Percentiles rank a stretch among this genome's conserved stretches.
These are phyloP conservation scores for Penicillium coffeae DNA, from an alignment of 495 filamentous ascomycete species.

Conservation along the genomic window DNA sequence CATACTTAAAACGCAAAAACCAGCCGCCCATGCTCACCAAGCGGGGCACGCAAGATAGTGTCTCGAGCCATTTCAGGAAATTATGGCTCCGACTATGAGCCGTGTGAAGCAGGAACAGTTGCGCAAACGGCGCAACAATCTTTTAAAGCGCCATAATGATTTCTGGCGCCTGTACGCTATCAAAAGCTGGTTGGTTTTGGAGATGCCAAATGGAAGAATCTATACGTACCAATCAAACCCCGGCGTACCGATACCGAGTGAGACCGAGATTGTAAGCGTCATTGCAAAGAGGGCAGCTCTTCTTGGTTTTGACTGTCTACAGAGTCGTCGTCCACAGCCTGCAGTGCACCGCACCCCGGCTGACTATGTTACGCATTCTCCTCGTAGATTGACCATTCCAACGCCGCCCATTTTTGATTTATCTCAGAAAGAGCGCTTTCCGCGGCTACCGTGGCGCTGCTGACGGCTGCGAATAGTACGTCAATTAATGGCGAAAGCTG, in stretches of 20 bases:
- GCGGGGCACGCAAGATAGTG: neutral
- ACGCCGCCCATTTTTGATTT: neutral
- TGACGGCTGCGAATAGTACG: too few relatives aligned
- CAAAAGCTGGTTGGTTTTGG: slow-evolving; percentile 6
- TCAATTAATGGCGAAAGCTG: too few relatives aligned
- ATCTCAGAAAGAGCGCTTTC: neutral
- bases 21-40: neutral
- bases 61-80: neutral
- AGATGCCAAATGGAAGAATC: slow-evolving; percentile 1
- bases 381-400: neutral
- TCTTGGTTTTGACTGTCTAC: neutral
- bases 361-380: slow-evolving; percentile 20
- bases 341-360: slow-evolving; percentile 30
- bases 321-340: neutral
- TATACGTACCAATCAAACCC: slow-evolving; percentile 8
- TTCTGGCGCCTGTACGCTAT: slow-evolving; percentile 19
- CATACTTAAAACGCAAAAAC: neutral
- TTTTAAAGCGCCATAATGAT: slow-evolving; percentile 14
- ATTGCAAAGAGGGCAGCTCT: neutral
- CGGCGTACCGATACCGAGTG: neutral
- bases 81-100: neutral
- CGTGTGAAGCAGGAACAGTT: slow-evolving; percentile 18
- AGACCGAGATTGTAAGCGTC: slow-evolving; percentile 3
- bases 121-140: slow-evolving; percentile 16
- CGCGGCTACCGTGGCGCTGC: too few relatives aligned